Conservation (phyloP, 768 basidiomycete species). For the Rhodocollybia butyracea region DNA sequence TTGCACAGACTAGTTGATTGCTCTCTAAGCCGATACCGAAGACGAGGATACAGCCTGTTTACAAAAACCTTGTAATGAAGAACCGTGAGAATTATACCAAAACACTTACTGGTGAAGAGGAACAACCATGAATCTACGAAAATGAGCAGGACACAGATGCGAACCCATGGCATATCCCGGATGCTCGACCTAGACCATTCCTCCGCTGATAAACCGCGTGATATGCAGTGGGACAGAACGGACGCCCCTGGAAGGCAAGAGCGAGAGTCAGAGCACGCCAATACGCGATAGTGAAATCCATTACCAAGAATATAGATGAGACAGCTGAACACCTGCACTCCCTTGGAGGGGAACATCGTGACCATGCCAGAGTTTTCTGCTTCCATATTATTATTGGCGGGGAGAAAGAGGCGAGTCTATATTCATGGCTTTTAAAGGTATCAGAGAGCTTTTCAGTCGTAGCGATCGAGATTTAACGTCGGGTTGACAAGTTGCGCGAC, state of each 20-base stretch:
- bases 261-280: neutral
- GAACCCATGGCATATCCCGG: slow-evolving; percentile 1
- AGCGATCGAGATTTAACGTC: no score
- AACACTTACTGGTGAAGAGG: slow-evolving; percentile 4
- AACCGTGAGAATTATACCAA: no score
- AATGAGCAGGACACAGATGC: neutral
- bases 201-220: neutral
- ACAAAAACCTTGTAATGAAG: no score
- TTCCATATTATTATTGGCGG: no score
- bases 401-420: no score
- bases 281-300: neutral
- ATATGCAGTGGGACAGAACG: neutral
- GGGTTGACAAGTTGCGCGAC: no score
- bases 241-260: neutral
- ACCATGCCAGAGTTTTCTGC: no score
- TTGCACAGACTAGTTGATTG: slow-evolving; percentile 31
- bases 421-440: no score
- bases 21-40: slow-evolving; percentile 42
- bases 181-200: neutral
- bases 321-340: neutral
- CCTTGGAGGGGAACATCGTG: slow-evolving; percentile 2
- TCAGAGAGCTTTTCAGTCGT: no score
- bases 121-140: slow-evolving; percentile 6
- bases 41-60: slow-evolving; percentile 38
- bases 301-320: slow-evolving; percentile 2